Evolutionary conservation across 2,329 filamentous ascomycete species (phyloP), one percentile per base, ranked within the genome.

Genomic region (Cercospora sesami): DNA sequence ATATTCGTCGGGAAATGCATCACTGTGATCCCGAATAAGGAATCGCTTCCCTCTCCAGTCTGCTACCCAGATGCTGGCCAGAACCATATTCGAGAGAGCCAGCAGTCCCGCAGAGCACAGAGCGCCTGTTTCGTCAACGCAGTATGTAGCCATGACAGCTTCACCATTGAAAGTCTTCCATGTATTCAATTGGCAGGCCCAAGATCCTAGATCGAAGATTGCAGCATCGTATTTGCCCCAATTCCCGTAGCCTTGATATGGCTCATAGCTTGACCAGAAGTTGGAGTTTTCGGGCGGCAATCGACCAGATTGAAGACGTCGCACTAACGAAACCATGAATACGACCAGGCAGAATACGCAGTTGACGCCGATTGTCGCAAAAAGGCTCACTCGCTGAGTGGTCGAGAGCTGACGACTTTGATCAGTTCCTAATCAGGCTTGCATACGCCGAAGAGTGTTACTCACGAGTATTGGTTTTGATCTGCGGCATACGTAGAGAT

Each of bases 1-100:
- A 21, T 60, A 60, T 18, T 60, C 58, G n/a, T 60, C 58, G 12
- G 31, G 58, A 60, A 60, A 60, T 36, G 58, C 58, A 21, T 60
- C 58, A 8, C 36, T 60, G 31, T 60, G 33, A 30, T 21, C 31
- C 18, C 58, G 58, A 6, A 60, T 21, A 30, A 60, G 36, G 12
- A 14, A 8, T 60, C 31, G 26, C 58, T n/a, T 21, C 33, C 58
- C 58, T 39, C 58, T 60, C 58, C 58, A 60, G 30, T 60, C 58
- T 33, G 26, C 26, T 30, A n/a, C 31, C 30, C 31, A 36, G 12
- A 39, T 21, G 30, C 58, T 21, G 28, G 30, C 31, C 21, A 60
- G 18, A 21, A 12, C 58, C 16, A 60, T 18, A 60, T 60, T 60
- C 12, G 58, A 21, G 14, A 60, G 21, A 10, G 36, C 58, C 58